Evolutionary conservation across 2,329 filamentous ascomycete species (phyloP).

Genomic region (Aschersonia sp.): DNA sequence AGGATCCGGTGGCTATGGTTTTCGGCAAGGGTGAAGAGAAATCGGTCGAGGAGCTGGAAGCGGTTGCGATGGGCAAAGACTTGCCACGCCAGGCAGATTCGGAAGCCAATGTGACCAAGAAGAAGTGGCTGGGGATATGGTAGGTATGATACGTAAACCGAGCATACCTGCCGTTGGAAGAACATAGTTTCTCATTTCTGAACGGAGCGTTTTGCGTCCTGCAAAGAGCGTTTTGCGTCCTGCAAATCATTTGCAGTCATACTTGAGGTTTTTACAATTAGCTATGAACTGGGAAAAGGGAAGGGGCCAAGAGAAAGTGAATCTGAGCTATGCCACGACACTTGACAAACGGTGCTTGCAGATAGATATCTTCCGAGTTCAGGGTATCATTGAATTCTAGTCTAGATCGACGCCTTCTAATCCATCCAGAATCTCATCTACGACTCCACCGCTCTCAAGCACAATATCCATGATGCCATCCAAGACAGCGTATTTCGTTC

Average conservation of each 20-base stretch:
- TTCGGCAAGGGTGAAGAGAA: conserved; percentile 22
- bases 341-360: too few relatives aligned
- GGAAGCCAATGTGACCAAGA: conserved; percentile 26
- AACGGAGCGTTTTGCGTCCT: too few relatives aligned
- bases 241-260: too few relatives aligned
- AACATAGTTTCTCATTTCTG: too few relatives aligned
- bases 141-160: conserved; percentile 17
- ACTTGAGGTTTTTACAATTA: too few relatives aligned
- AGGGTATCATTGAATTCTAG: conserved; percentile 15
- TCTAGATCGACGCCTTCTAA: conserved; percentile 61
- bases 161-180: background rate
- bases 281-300: too few relatives aligned
- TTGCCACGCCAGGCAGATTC: conserved; percentile 12
- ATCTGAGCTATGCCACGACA: too few relatives aligned
- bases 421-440: conserved; percentile 72
- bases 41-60: conserved; percentile 21
- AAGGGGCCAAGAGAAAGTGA: too few relatives aligned
- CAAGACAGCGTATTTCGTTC: conserved; percentile 61
- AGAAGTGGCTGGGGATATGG: conserved; percentile 81
- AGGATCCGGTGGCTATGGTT: conserved; percentile 35
- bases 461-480: conserved; percentile 64
- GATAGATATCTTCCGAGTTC: too few relatives aligned
- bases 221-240: too few relatives aligned
- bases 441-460: conserved; percentile 63
- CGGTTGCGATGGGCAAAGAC: conserved; percentile 20